Percentiles rank a stretch among this genome's conserved stretches.
Evolutionary conservation across 2,329 filamentous ascomycete genomes (phyloP).

Genomic region (Elsinoe fawcettii): DNA sequence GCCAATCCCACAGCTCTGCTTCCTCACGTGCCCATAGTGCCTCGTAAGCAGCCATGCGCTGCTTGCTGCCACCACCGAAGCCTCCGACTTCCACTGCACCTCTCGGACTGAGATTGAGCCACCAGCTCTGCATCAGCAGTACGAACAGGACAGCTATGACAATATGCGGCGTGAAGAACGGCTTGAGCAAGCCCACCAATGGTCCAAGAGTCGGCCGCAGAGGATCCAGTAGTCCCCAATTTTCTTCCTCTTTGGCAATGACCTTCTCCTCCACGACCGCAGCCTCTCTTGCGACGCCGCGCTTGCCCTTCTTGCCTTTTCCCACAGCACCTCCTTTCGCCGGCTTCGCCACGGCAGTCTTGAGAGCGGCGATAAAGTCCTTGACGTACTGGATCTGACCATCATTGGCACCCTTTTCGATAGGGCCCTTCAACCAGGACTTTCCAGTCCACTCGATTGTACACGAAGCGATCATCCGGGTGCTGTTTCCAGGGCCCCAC

Average conservation of each 20-base stretch:
- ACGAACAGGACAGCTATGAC: slow-evolving; percentile 67
- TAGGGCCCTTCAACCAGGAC: slow-evolving; percentile 97
- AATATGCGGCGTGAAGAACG: slow-evolving; percentile 67
- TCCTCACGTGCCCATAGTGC: slow-evolving; percentile 88
- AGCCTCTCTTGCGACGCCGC: slow-evolving; percentile 47
- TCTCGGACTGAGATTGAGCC: slow-evolving; percentile 29
- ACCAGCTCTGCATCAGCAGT: slow-evolving; percentile 66
- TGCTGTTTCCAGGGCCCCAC: slow-evolving; percentile 82
- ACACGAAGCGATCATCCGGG: slow-evolving; percentile 78
- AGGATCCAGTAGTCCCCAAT: slow-evolving; percentile 80
- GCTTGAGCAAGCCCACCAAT: slow-evolving; percentile 58
- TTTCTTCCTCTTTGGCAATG: slow-evolving; percentile 28
- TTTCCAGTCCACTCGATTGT: slow-evolving; percentile 94
- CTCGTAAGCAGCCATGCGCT: slow-evolving; percentile 76
- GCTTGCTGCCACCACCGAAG: slow-evolving; percentile 42
- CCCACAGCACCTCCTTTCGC: slow-evolving; percentile 39
- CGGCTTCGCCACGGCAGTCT: slow-evolving; percentile 60
- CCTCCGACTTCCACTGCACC: slow-evolving; percentile 31
- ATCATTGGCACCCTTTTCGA: slow-evolving; percentile 90
- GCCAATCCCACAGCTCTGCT: slow-evolving; percentile 84
- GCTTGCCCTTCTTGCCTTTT: slow-evolving; percentile 39
- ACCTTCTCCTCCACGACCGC: slow-evolving; percentile 34
- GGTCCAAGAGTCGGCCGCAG: slow-evolving; percentile 63
- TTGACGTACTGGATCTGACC: slow-evolving; percentile 79
- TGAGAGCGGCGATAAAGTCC: slow-evolving; percentile 62